Evolutionary conservation across 2,329 filamentous ascomycete genomes (phyloP), one percentile per base, ranked within the genome.

Genomic region (Trichoderma brevicompactum): DNA sequence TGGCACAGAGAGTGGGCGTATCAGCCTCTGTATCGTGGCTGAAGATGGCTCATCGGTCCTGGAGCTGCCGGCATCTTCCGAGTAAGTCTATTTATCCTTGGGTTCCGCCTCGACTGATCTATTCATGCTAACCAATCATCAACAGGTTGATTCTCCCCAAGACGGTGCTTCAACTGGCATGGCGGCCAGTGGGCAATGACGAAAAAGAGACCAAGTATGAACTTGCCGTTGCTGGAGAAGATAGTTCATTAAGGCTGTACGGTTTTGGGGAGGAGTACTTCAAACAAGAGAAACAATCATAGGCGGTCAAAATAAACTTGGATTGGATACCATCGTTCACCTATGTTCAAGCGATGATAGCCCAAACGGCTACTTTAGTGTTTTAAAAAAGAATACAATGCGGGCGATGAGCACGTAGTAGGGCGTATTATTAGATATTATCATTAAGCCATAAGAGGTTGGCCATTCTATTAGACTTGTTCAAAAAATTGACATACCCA

Each of bases 101-200:
- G 12, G 5, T 15, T 23, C 28, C 23, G 23, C 15, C 2, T 2
- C 23, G 10, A 40, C 12, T 5, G 19, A 13, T 5, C 7, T 1
- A 7, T 12, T 13, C n/a, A 12, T 50, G 12, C 71, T 74, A 50
- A 75, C 65, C 32, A 4, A 3, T 50, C 2, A 3, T 10, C 12
- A 4, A 50, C 63, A 78, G 76, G 40, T 68, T 75, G 44, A 70
- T 67, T 54, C 83, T 90, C 1, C 87, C 89, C 28, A 90, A 85
- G 73, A 78, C 88, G 2, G 83, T 92, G 23, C 83, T 87, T 28
- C 88, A 90, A 73, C 78, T 94, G 41, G 82, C 88, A 7, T 94
- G 91, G 91, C 83, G 87, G 68, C 90, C 89, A 5, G 68, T 70
- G 1, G 52, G 58, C 3, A 66, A 67, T n/a, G 68, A 74, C 34